These are phyloP conservation scores for Citrus sp. DNA, from an alignment of 345 rosid species.

Conservation along the genomic window DNA sequence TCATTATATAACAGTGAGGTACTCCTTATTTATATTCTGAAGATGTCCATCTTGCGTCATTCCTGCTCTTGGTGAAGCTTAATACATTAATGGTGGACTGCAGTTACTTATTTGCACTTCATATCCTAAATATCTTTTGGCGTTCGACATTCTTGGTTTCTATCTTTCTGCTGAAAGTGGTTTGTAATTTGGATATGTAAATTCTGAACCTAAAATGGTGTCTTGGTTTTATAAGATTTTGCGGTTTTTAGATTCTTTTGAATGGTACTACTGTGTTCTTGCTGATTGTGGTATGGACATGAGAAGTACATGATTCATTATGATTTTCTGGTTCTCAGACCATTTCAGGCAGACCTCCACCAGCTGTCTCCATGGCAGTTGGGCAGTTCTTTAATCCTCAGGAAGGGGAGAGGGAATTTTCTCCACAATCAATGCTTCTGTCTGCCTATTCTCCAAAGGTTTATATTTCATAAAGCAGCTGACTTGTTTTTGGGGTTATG, in stretches of 20 bases:
- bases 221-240: not conserved
- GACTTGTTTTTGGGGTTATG: slow-evolving; percentile 10
- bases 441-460: slow-evolving; percentile 78
- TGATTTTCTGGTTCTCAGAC: slow-evolving; percentile 56
- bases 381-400: slow-evolving; percentile 93
- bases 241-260: not conserved
- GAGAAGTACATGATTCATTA: slow-evolving; percentile 17
- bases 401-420: slow-evolving; percentile 64
- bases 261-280: slow-evolving; percentile 5
- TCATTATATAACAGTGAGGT: not conserved
- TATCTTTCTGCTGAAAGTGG: not conserved
- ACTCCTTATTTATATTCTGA: not conserved
- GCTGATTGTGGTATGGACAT: slow-evolving; percentile 12
- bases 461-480: slow-evolving; percentile 20
- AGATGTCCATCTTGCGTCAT: not conserved
- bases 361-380: slow-evolving; percentile 97
- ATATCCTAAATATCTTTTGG: not conserved
- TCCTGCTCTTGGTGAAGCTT: not conserved
- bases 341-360: slow-evolving; percentile 93
- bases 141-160: not conserved
- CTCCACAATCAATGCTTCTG: slow-evolving; percentile 62
- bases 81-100: not conserved
- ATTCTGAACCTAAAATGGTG: not conserved
- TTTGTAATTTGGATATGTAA: not conserved
- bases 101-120: not conserved